Conservation (phyloP, 2,329 filamentous ascomycete species). For the Aspergillus uvarum region DNA sequence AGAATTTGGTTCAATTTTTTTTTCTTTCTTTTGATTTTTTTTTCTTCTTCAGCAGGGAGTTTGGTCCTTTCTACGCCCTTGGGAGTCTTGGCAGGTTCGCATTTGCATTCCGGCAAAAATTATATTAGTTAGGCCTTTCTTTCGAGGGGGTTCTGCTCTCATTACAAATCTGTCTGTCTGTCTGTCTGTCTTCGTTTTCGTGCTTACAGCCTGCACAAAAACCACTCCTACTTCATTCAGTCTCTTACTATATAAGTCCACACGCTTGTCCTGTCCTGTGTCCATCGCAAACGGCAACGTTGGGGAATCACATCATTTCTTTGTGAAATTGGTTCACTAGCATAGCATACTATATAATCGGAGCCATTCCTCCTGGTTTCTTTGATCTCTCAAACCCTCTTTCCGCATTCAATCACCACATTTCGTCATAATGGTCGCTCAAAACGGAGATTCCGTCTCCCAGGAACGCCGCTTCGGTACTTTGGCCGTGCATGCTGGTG, state of each 20-base stretch:
- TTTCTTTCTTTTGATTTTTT: not conserved
- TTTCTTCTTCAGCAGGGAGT: not conserved
- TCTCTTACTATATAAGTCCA: not conserved
- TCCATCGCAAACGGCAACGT: not conserved
- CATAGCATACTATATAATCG: not conserved
- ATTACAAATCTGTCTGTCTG: not conserved
- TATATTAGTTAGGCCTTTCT: not conserved
- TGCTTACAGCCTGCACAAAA: not conserved
- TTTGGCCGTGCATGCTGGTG: conserved; percentile 88
- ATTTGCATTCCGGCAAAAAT: not conserved
- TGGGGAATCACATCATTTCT: not conserved
- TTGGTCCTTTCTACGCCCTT: not conserved
- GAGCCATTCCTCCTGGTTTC: not conserved
- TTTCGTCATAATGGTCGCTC: conserved; percentile 25
- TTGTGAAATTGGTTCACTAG: not conserved
- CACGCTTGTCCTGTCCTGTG: not conserved
- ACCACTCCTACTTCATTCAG: not conserved
- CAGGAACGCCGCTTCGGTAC: conserved; percentile 84
- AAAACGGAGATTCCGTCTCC: conserved; percentile 54
- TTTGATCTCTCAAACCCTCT: not conserved
- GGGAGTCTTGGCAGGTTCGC: not conserved
- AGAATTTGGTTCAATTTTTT: conserved; percentile 9
- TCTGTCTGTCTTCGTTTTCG: not conserved
- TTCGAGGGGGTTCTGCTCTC: not conserved
- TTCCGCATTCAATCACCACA: not conserved